Conservation (phyloP, 345 rosid genomes). For the Erodium maritimum region DNA sequence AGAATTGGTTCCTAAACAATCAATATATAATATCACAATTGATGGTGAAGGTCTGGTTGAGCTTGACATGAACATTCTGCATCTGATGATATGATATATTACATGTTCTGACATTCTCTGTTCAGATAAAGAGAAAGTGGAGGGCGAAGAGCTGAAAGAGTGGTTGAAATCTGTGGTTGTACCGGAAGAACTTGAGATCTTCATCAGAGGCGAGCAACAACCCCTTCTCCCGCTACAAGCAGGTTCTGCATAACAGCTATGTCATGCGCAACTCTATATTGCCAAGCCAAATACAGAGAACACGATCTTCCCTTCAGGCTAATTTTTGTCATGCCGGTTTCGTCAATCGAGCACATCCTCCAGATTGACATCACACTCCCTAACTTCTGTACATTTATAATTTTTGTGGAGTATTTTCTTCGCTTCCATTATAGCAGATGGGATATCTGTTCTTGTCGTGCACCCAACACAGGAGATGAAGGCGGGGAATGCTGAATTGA, state of each 20-base stretch:
- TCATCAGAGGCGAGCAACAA: slow-evolving; percentile 51
- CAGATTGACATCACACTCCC: slow-evolving; percentile 2
- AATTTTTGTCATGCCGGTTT: slow-evolving; percentile 10
- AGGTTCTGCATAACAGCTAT: slow-evolving; percentile 13
- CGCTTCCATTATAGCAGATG: too few relatives aligned
- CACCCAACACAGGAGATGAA: too few relatives aligned
- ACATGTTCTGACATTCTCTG: not conserved
- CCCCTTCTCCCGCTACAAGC: slow-evolving; percentile 40
- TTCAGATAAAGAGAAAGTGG: slow-evolving; percentile 85
- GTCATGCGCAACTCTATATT: slow-evolving; percentile 1
- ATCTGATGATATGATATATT: too few relatives aligned
- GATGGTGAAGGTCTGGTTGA: not conserved
- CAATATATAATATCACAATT: too few relatives aligned
- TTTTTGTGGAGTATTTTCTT: too few relatives aligned
- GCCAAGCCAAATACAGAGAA: not conserved
- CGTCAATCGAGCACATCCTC: not conserved
- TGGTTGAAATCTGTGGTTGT: slow-evolving; percentile 82
- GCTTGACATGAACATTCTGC: too few relatives aligned
- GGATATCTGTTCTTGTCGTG: too few relatives aligned
- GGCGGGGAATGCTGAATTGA: too few relatives aligned
- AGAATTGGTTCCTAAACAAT: too few relatives aligned
- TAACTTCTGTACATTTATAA: too few relatives aligned
- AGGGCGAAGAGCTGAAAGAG: slow-evolving; percentile 77
- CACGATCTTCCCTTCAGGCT: not conserved
- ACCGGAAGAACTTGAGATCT: slow-evolving; percentile 57